Evolutionary conservation across 371 early-diverging fungal species (phyloP).

Genomic region (Mucor plumbeus): DNA sequence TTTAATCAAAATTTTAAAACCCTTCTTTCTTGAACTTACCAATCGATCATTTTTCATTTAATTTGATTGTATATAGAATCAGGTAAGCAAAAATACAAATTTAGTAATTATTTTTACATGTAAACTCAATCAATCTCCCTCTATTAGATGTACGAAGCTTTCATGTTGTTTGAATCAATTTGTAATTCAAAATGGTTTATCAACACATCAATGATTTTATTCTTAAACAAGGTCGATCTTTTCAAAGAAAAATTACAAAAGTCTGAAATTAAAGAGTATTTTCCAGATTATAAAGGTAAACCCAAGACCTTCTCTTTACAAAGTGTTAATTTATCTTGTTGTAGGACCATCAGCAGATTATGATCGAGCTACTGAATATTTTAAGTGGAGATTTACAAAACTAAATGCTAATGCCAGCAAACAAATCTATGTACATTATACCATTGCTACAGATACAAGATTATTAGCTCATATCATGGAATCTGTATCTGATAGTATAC

Average conservation of each 20-base stretch:
- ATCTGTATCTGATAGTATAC: slow-evolving; percentile 57
- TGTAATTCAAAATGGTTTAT: slow-evolving; percentile 94
- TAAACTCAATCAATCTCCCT: neutral
- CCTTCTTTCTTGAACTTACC: neutral
- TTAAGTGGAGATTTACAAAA: slow-evolving; percentile 27
- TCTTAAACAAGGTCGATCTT: slow-evolving; percentile 94
- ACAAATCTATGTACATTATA: slow-evolving; percentile 59
- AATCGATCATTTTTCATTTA: slow-evolving; percentile 6
- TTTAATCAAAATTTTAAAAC: slow-evolving; percentile 1
- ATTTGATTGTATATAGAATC: slow-evolving; percentile 34
- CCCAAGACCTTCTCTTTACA: neutral
- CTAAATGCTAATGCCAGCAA: slow-evolving; percentile 44
- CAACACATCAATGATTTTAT: slow-evolving; percentile 90
- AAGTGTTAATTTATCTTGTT: neutral
- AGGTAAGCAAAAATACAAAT: slow-evolving; percentile 29
- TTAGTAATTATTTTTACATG: neutral
- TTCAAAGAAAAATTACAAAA: slow-evolving; percentile 82
- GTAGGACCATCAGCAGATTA: slow-evolving; percentile 32
- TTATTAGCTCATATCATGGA: slow-evolving; percentile 57
- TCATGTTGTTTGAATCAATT: slow-evolving; percentile 88
- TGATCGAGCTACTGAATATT: slow-evolving; percentile 30
- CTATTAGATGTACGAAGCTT: slow-evolving; percentile 81
- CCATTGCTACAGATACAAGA: slow-evolving; percentile 60
- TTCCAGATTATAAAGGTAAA: slow-evolving; percentile 83
- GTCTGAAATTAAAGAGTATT: slow-evolving; percentile 78